phyloP scores from a whole-genome alignment of 1,139 yeast species.

The Pichia sp. region DNA sequence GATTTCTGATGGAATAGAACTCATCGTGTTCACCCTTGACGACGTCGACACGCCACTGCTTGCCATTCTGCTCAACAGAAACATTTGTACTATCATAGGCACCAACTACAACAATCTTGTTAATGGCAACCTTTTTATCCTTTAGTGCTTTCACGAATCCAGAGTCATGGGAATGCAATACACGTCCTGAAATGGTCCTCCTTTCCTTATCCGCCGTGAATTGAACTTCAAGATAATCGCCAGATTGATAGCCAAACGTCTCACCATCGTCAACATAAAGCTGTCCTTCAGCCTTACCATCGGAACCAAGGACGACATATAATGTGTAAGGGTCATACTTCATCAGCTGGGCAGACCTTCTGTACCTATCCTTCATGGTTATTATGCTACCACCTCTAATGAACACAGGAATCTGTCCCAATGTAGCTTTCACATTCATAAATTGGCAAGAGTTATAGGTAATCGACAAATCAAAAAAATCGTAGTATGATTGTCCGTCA shows the following conservation, averaged over 20 bases:
- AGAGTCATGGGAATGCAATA: slow-evolving; percentile 16
- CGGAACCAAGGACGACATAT: slow-evolving; percentile 48
- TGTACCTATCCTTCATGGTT: slow-evolving; percentile 59
- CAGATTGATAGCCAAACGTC: slow-evolving; percentile 53
- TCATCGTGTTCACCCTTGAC: slow-evolving; percentile 16
- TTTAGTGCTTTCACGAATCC: slow-evolving; percentile 24
- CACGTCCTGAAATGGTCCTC: slow-evolving; percentile 24
- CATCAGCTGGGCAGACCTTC: slow-evolving; percentile 79
- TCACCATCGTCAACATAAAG: slow-evolving; percentile 84
- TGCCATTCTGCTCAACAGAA: slow-evolving; percentile 33
- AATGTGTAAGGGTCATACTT: slow-evolving; percentile 76
- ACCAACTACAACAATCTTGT: slow-evolving; percentile 54
- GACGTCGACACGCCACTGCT: slow-evolving; percentile 32
- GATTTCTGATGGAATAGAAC: slow-evolving; percentile 41
- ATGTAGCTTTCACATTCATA: slow-evolving; percentile 40
- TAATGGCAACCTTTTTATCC: slow-evolving; percentile 35
- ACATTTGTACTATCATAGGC: slow-evolving; percentile 8
- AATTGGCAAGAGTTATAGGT: slow-evolving; percentile 28
- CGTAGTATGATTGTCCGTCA: slow-evolving; percentile 48
- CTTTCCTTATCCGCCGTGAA: slow-evolving; percentile 28
- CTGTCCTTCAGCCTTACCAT: slow-evolving; percentile 40
- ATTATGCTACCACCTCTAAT: slow-evolving; percentile 74
- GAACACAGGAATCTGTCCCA: slow-evolving; percentile 64
- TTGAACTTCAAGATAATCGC: slow-evolving; percentile 34
- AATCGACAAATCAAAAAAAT: slow-evolving; percentile 37